Evolutionary conservation across 164 flowering plant genomes (phyloP), one percentile per base, ranked within the genome.

Genomic region (Protea cynaroides): DNA sequence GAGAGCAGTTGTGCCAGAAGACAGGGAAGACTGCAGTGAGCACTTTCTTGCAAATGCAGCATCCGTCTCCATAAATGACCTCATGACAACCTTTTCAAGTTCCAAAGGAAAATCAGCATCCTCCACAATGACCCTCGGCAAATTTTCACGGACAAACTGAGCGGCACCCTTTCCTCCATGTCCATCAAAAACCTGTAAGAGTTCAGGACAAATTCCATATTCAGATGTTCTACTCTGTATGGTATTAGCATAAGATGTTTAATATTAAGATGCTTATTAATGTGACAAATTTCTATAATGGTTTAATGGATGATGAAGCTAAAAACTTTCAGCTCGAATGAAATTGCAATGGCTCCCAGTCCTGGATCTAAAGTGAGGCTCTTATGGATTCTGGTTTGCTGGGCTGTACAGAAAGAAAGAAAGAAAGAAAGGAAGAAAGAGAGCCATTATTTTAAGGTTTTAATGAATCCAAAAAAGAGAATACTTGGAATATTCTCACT

Each of bases 81-180:
- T 86, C 4, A 74, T 69, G 62, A 93, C 88, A 56, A 85, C 97
- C 74, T 83, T 93, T 76, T 90, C 96, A 60, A 93, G 88, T 65
- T 89, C 84, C 59, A 84, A 55, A n/a, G 98, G 98, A 61, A 93
- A 90, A 74, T 87, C 89, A 43, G 89, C 82, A 86, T 93, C 97
- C 69, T 89, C 92, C 15, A 84, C 96, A 61, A 93, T 87, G 36
- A 89, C 76, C 66, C 89, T 82, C 12, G 98, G 98, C 76, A 93
- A 80, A 71, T 87, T 82, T 61, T 90, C 96, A 22, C 98, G 84
- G 21, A 87, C 98, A 79, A 84, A 93, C n/a, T 82, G 77, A 38
- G 98, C 90, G 18, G 97, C 98, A 71, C 74, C 82, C 65, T 84
- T 86, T 67, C 98, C 97, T 53, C 85, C 96, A 81, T 93, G 98